Conservation (phyloP, 2,329 filamentous ascomycete genomes). For the Westerdykella aurantiaca region DNA sequence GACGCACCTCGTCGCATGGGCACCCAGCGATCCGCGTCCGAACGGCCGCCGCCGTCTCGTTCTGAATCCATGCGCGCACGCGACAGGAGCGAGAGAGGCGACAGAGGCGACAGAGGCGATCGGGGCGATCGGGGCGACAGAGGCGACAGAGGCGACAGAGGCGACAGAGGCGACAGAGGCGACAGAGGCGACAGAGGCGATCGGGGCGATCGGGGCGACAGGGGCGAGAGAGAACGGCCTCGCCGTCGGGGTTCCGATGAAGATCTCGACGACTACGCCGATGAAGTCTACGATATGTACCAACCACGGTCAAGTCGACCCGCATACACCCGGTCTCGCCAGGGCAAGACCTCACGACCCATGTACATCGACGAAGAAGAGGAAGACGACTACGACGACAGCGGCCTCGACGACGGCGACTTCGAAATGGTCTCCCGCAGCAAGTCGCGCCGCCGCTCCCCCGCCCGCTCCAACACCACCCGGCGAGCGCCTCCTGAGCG, state of each 20-base stretch:
- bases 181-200: constrained; percentile 10
- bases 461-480: constrained; percentile 35
- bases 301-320: constrained; percentile 26
- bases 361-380: constrained; percentile 75
- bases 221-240: constrained; percentile 5
- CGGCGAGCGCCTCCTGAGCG: constrained; percentile 46
- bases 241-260: constrained; percentile 40
- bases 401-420: constrained; percentile 68
- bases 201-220: constrained; percentile 5
- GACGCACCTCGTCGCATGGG: constrained; percentile 28
- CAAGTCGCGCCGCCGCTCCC: constrained; percentile 38
- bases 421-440: constrained; percentile 68
- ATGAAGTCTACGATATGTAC: constrained; percentile 61
- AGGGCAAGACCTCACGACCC: constrained; percentile 43
- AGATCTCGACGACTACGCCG: constrained; percentile 58
- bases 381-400: constrained; percentile 63
- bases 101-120: constrained; percentile 10
- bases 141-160: constrained; percentile 2
- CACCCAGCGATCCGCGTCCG: constrained; percentile 40
- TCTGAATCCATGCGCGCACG: constrained; percentile 31
- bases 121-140: constrained; percentile 5
- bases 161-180: background rate
- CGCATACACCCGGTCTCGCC: constrained; percentile 24
- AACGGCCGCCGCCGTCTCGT: constrained; percentile 38
- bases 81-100: background rate